A percentile compares a stretch with the other conserved stretches of the same genome.
Evolutionary conservation across 352 stramenopile genomes (phyloP).

Genomic region (Phytopythium mirpurense): DNA sequence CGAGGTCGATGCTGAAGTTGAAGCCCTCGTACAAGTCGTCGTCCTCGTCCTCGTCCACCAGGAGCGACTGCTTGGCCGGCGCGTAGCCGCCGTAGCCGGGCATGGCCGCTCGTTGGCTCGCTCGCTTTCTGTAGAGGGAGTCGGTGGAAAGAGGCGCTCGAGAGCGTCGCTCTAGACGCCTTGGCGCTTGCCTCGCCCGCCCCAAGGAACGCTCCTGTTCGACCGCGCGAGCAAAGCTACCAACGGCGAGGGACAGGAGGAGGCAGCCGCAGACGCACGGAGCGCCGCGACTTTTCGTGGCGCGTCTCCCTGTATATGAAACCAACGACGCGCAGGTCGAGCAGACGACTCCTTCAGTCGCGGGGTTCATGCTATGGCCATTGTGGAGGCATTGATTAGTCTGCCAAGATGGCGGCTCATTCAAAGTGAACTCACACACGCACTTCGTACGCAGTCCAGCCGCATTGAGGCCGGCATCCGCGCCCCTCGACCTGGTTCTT

Average conservation of each 20-base stretch:
- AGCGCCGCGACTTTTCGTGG: neutral
- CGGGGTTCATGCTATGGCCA: no score
- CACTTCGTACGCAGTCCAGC: no score
- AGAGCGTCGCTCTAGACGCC: no score
- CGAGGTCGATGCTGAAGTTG: conserved; percentile 85
- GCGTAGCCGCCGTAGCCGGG: conserved; percentile 47
- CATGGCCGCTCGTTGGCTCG: conserved; percentile 8
- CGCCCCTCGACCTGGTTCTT: no score
- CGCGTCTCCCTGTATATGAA: neutral
- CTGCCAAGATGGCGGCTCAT: no score
- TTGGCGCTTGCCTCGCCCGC: no score
- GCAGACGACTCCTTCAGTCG: no score
- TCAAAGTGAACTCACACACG: no score
- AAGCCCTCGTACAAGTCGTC: conserved; percentile 90
- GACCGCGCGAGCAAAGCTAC: neutral
- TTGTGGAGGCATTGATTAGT: no score
- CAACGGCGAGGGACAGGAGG: neutral
- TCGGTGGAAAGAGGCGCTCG: no score
- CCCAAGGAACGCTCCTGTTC: neutral
- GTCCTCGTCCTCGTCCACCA: conserved; percentile 76
- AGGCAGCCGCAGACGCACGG: neutral
- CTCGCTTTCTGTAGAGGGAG: neutral
- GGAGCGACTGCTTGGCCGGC: conserved; percentile 49
- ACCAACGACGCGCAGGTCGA: neutral
- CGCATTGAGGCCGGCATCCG: no score